Percentiles rank a stretch among this genome's conserved stretches.
Evolutionary conservation across 139 green algal genomes (phyloP).

Genomic region (Parachlorella kessleri): DNA sequence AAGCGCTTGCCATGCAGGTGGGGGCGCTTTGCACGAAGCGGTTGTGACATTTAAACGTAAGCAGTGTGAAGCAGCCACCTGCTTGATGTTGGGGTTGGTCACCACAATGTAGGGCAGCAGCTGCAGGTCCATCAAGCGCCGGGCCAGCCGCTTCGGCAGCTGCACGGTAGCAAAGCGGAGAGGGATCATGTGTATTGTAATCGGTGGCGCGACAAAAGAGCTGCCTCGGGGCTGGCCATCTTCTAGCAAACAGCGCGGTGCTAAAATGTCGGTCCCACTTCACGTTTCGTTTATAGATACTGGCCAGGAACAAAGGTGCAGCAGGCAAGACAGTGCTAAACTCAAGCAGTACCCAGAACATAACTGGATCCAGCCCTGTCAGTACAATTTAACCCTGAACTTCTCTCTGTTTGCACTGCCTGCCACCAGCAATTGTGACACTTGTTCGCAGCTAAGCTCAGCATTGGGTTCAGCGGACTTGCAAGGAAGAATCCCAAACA

Average conservation of each 20-base stretch:
- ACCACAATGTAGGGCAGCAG: slow-evolving; percentile 90
- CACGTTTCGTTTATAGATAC: background rate
- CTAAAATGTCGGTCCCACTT: background rate
- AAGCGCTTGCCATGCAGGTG: background rate
- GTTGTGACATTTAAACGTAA: no score
- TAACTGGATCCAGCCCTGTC: no score
- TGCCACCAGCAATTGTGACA: background rate
- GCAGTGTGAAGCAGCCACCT: no score
- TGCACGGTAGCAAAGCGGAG: slow-evolving; percentile 40
- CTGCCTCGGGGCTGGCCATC: background rate
- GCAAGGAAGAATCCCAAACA: no score
- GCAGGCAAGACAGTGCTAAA: background rate
- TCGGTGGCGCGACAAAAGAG: background rate
- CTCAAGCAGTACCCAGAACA: no score
- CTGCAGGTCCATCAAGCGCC: slow-evolving; percentile 89
- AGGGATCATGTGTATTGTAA: background rate
- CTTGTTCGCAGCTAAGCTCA: no score
- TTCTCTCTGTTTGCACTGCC: background rate
- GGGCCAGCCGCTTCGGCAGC: slow-evolving; percentile 83
- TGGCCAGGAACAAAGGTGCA: background rate
- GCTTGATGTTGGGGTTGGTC: slow-evolving; percentile 90
- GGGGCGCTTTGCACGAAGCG: background rate
- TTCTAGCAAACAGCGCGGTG: background rate
- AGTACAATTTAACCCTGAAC: no score
- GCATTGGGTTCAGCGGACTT: no score